A percentile compares a stretch with the other conserved stretches of the same genome.
These are phyloP conservation scores for Musa acuminata DNA, from an alignment of 176 grass and related monocot species.

Conservation along the genomic window DNA sequence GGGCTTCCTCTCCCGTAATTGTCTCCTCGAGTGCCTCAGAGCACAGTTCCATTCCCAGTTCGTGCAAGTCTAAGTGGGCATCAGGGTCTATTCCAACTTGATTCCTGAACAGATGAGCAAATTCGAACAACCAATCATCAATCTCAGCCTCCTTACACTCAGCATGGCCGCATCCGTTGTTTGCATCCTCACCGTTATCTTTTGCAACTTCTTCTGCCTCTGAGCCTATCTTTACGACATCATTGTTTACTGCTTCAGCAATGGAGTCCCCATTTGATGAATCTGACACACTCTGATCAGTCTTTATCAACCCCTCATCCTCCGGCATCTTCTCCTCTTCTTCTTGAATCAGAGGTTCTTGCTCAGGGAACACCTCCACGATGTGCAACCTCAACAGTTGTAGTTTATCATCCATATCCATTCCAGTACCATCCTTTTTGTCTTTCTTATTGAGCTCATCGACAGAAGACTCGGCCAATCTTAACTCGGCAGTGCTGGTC, in stretches of 20 bases:
- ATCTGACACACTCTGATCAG: slow-evolving; percentile 30
- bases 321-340: slow-evolving; percentile 50
- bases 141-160: slow-evolving; percentile 97
- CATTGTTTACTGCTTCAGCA: slow-evolving; percentile 18
- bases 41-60: slow-evolving; percentile 92
- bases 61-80: slow-evolving; percentile 87
- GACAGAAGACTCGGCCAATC: slow-evolving; percentile 58
- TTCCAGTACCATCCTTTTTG: slow-evolving; percentile 20
- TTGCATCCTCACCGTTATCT: slow-evolving; percentile 9
- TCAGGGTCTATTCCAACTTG: slow-evolving; percentile 94
- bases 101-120: slow-evolving; percentile 89
- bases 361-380: slow-evolving; percentile 73
- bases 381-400: slow-evolving; percentile 56
- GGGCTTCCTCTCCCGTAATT: slow-evolving; percentile 73
- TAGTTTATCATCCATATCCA: slow-evolving; percentile 36
- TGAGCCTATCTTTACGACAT: slow-evolving; percentile 25
- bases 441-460: slow-evolving; percentile 21
- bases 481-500: slow-evolving; percentile 55
- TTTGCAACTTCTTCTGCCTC: slow-evolving; percentile 23
- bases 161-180: slow-evolving; percentile 69
- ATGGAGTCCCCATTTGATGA: slow-evolving; percentile 8
- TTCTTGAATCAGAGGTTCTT: slow-evolving; percentile 47
- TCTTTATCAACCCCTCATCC: slow-evolving; percentile 42
- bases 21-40: slow-evolving; percentile 86
- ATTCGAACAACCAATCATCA: slow-evolving; percentile 95